Evolutionary conservation across 1,139 yeast species (phyloP), one percentile per base, ranked within the genome.

Genomic region (Taiozyma sp.): DNA sequence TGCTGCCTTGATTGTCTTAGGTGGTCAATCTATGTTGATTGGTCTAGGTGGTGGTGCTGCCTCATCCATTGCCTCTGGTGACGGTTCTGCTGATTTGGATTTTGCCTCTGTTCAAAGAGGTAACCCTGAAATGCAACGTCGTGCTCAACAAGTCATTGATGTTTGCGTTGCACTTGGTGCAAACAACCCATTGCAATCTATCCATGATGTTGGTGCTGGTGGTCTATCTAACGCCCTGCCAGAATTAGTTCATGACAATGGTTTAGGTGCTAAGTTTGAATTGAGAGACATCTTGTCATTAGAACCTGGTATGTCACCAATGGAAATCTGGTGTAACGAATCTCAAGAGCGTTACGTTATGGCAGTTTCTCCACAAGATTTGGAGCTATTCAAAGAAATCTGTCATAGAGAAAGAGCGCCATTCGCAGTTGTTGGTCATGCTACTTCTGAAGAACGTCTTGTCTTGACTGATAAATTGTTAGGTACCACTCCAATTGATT

Each of bases 31-130:
- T n/a, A 93, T 95, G 99, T 81, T 95, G 63, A 93, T 95, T 71
- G 99, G 99, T 65, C 80, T 93, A 54, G 99, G 99, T 65, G 99
- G 99, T 66, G 99, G 99, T 73, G 99, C 99, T 46, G 99, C 99
- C 10, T 93, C 99, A 8, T 89, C 97, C 10, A 81, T 92, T 49
- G 83, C 96, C 19, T 88, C 97, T 28, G 97, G 98, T 64, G 97
- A 91, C 69, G 97, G 96, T 48, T 87, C 96, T 45, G 97, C 89
- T 23, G 96, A 87, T 58, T 80, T 95, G 61, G 99, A 95, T 75
- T 95, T 92, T 72, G 99, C 99, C 22, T 92, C 98, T 27, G 99
- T 95, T 43, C 99, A 95, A 76, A 85, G 99, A 75, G 99, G 99
- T 53, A 95, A 95, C 73, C 99, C 99, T 34, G 99, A 95, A 72